Conservation (phyloP, 805 yeast species). For the Candida anglica region DNA sequence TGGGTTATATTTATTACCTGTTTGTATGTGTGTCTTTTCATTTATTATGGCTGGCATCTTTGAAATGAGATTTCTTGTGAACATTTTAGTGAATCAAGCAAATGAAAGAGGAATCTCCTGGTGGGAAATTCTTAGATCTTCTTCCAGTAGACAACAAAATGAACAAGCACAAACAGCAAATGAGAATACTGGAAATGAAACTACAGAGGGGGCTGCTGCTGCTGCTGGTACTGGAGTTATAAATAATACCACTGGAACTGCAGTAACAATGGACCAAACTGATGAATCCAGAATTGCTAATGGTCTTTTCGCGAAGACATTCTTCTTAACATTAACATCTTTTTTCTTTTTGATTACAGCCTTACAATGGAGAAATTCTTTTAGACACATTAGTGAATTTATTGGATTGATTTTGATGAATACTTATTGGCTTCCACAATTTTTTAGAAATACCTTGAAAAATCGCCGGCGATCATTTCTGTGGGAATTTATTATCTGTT, state of each 20-base stretch:
- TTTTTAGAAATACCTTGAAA: slow-evolving; percentile 67
- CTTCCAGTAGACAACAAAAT: slow-evolving; percentile 13
- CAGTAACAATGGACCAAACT: slow-evolving; percentile 7
- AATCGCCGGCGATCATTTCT: slow-evolving; percentile 61
- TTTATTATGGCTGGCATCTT: slow-evolving; percentile 69
- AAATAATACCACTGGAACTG: slow-evolving; percentile 2
- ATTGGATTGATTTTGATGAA: slow-evolving; percentile 47
- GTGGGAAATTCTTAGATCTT: slow-evolving; percentile 63
- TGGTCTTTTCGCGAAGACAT: slow-evolving; percentile 22
- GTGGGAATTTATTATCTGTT: slow-evolving; percentile 75
- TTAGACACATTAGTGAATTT: slow-evolving; percentile 57
- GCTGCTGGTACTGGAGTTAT: slow-evolving; percentile 1
- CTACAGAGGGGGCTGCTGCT: not conserved
- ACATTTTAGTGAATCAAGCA: slow-evolving; percentile 64
- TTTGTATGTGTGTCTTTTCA: slow-evolving; percentile 65
- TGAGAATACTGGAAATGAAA: slow-evolving; percentile 4
- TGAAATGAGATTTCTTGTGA: slow-evolving; percentile 69
- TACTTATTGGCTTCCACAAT: slow-evolving; percentile 88
- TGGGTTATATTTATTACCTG: slow-evolving; percentile 60
- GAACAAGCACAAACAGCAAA: slow-evolving; percentile 6
- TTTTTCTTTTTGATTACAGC: slow-evolving; percentile 57
- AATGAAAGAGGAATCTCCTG: slow-evolving; percentile 68
- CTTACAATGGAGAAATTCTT: slow-evolving; percentile 56
- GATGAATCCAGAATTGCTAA: slow-evolving; percentile 20
- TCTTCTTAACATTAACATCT: slow-evolving; percentile 21